phyloP scores from a whole-genome alignment of 257 asterid genomes.

The Vinca minor region DNA sequence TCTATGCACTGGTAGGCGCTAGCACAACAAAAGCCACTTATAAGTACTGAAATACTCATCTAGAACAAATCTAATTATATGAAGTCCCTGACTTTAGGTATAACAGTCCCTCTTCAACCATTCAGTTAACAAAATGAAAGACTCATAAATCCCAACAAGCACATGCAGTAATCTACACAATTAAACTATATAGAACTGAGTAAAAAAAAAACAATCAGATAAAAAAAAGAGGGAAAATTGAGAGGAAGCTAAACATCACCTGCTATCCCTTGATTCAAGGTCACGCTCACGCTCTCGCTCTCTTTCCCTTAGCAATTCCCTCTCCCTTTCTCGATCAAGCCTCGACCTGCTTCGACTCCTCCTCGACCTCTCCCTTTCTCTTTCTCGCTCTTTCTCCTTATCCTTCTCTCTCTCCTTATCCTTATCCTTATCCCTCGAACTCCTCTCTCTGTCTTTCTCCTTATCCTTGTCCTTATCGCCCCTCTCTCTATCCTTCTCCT shows the following conservation, averaged over 20 bases:
- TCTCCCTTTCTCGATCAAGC: constrained; percentile 59
- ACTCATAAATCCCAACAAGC: neutral
- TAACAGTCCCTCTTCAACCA: neutral
- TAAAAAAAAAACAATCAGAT: neutral
- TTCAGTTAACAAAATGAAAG: neutral
- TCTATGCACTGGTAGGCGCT: neutral
- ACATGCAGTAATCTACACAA: neutral
- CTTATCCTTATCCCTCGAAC: constrained; percentile 47
- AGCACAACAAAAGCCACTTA: neutral
- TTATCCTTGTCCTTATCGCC: constrained; percentile 42
- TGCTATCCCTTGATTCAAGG: constrained; percentile 52
- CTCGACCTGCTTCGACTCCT: constrained; percentile 70
- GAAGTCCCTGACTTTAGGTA: neutral
- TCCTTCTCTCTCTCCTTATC: constrained; percentile 30
- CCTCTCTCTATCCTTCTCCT: constrained; percentile 38
- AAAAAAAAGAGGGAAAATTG: neutral
- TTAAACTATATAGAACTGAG: neutral
- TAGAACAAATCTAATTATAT: neutral
- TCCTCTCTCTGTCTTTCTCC: constrained; percentile 46
- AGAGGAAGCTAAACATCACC: constrained; percentile 42
- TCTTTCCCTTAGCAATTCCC: constrained; percentile 46
- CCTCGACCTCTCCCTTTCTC: constrained; percentile 51
- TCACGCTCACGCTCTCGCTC: constrained; percentile 75
- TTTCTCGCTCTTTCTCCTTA: constrained; percentile 28
- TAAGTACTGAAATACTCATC: neutral